These are phyloP conservation scores for Westerdykella sp. DNA, from an alignment of 2,329 filamentous ascomycete genomes.

Conservation along the genomic window DNA sequence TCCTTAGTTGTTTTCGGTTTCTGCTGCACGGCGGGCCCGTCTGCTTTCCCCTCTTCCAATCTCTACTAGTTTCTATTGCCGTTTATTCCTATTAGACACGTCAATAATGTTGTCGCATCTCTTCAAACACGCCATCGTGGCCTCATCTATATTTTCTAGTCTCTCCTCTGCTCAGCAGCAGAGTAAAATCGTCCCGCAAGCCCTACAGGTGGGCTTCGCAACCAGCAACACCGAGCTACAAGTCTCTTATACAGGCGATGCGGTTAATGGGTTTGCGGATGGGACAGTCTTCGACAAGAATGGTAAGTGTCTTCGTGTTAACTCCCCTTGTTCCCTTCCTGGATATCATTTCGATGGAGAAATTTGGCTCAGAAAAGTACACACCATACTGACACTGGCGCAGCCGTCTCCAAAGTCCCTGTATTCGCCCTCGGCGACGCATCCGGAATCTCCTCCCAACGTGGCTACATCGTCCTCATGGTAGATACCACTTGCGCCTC, in stretches of 20 bases:
- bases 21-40: too few relatives aligned
- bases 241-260: constrained; percentile 22
- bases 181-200: constrained; percentile 6
- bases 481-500: constrained; percentile 29
- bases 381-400: not conserved
- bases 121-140: too few relatives aligned
- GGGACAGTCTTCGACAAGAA: constrained; percentile 22
- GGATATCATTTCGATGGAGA: not conserved
- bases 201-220: constrained; percentile 15
- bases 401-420: constrained; percentile 12
- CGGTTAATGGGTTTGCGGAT: constrained; percentile 24
- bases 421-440: constrained; percentile 32
- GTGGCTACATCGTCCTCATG: constrained; percentile 26
- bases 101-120: too few relatives aligned
- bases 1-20: too few relatives aligned
- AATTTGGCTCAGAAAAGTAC: not conserved
- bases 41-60: too few relatives aligned
- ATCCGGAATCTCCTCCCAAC: constrained; percentile 22
- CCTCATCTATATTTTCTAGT: too few relatives aligned
- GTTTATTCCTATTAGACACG: too few relatives aligned
- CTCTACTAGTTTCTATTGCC: too few relatives aligned
- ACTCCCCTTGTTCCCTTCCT: not conserved
- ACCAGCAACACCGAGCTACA: constrained; percentile 18
- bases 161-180: constrained; percentile 2
- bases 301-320: constrained; percentile 10